Evolutionary conservation across 768 basidiomycete species (phyloP), one percentile per base, ranked within the genome.

Genomic region (Boletus coccyginus): DNA sequence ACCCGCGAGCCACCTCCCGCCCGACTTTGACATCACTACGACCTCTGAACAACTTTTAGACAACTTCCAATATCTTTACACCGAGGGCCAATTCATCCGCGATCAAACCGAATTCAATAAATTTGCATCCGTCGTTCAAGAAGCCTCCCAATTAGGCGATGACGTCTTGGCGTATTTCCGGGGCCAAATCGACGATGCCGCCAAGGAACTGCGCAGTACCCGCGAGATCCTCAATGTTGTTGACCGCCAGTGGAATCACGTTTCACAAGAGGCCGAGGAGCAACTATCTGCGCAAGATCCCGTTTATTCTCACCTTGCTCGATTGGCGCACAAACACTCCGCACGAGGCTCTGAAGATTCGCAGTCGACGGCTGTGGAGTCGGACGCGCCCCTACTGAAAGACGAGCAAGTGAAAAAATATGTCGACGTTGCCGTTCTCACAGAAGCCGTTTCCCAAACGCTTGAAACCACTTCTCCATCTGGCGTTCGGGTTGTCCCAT

Each of bases 261-360:
- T 82, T 33, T 73, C 74, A 12, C 69, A 72, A 24, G 75, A 77
- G 7, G 76, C 82, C 35, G 75, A 78, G 46, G 75, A 74, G n/a
- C 78, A 77, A n/a, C 58, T 81, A 33, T 55, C 55, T 12, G 31
- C 39, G 1, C 56, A 58, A 46, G 53, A 52, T 29, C 45, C 56
- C 9, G 21, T 29, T 16, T 43, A 35, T 21, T 52, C 57, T 48
- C 55, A 38, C 35, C 46, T 68, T 39, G 46, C 47, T 33, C 55
- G 36, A 24, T 40, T 65, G 54, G 52, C 53, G 50, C 61, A 67
- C 40, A 74, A 77, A 40, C 73, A 74, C n/a, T 68, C 70, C 1
- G 76, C 80, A 14, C 78, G 85, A 52, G 85, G 81, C 46, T 88
- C 87, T n/a, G 80, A 82, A 64, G 86, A 87, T 66, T 88, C 87